Evolutionary conservation across 257 asterid species (phyloP), one percentile per base, ranked within the genome.

Genomic region (Oldenlandia corymbosa): DNA sequence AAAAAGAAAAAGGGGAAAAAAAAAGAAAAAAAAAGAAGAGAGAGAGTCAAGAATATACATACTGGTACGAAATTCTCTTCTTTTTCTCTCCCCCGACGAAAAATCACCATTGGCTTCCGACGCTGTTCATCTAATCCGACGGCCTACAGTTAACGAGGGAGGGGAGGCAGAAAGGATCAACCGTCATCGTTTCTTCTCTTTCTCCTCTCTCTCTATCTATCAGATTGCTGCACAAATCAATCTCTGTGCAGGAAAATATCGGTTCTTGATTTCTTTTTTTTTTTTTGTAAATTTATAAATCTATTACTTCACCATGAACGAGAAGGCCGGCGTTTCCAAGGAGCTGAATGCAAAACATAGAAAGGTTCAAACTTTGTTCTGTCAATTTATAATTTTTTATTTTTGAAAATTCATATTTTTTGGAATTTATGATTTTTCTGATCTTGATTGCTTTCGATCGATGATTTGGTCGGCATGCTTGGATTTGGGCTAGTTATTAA

Each of bases 281-380:
- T 7, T n/a, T 4, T 31, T 11, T 30, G 5, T 7, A 1, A 26
- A 17, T 49, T 49, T 23, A 2, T 9, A 37, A 37, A n/a, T 36
- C 17, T 1, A 59, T 24, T 52, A 31, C 24, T 7, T 64, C 82
- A 60, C 82, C 81, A 93, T 93, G 99, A 93, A 93, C 48, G 87
- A 80, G 88, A 93, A 93, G 77, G 97, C 99, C 54, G 79, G 68
- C 79, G 99, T 93, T 49, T 81, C 97, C 75, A 93, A 90, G 69
- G 99, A 93, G 89, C 97, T 93, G 61, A 93, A 90, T 73, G 94
- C 91, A 68, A 86, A 71, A 80, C 99, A 93, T 66, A 74, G 97
- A 59, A 93, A 93, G 99, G 99, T 93, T 30, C 56, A 54, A 17
- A 6, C 13, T 68, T 68, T 64, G 5, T 18, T 68, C 39, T 34